These are phyloP conservation scores for Begonia peltatifolia DNA, from an alignment of 306 rosid genomes.

Conservation along the genomic window DNA sequence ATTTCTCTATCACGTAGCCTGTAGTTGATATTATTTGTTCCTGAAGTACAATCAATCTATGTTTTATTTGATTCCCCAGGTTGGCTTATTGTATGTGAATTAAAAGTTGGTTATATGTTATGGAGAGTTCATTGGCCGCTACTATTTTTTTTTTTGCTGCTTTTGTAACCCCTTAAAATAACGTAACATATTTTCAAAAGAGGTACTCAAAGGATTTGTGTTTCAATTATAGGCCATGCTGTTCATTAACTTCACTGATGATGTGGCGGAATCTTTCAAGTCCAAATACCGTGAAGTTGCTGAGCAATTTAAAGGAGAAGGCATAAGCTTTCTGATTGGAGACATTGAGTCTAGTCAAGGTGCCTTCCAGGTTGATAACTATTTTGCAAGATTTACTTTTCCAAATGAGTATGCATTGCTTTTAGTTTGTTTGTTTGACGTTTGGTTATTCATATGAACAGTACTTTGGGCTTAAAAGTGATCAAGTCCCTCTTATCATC, in stretches of 20 bases:
- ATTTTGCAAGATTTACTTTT: neutral
- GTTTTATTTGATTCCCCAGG: too few species aligned
- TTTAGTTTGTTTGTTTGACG: slow-evolving; percentile 5
- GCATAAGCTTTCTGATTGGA: slow-evolving; percentile 62
- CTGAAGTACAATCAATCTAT: too few species aligned
- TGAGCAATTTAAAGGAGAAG: slow-evolving; percentile 36
- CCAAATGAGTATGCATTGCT: neutral
- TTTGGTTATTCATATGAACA: slow-evolving; percentile 19
- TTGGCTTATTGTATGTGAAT: too few species aligned
- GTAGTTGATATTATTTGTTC: too few species aligned
- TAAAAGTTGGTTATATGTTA: too few species aligned
- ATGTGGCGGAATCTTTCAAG: slow-evolving; percentile 39
- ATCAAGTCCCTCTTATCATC: slow-evolving; percentile 59
- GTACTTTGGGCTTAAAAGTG: slow-evolving; percentile 77
- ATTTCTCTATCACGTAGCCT: neutral
- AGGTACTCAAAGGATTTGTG: neutral
- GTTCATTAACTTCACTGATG: slow-evolving; percentile 59
- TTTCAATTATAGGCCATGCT: slow-evolving; percentile 54
- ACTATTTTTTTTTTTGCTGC: too few species aligned
- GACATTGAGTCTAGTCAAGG: slow-evolving; percentile 57
- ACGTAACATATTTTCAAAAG: too few species aligned
- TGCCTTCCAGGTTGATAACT: slow-evolving; percentile 59
- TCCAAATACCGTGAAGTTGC: slow-evolving; percentile 63
- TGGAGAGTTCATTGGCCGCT: too few species aligned
- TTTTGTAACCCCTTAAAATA: too few species aligned